Base-by-base conservation (phyloP, 139 green algal genomes). In the Chlorella sp. region DNA sequence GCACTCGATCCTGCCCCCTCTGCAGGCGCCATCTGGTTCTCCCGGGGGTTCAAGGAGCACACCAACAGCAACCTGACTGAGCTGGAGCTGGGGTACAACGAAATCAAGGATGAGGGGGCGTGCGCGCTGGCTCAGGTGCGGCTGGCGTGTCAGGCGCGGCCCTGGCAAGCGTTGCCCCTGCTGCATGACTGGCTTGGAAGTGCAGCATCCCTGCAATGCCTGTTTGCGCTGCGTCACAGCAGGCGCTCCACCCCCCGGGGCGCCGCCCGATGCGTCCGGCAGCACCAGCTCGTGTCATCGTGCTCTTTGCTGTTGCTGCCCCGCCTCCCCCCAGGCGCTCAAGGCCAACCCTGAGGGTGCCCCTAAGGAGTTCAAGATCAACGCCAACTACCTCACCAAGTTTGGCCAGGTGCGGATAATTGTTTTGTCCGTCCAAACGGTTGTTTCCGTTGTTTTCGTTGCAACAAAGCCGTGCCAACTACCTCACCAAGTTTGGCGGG, bases 61-160 rank as follows among this genome's bases (percentile, higher is more conserved):
- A 91, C 96, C 78, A 98, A 96, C 80, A 92, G 94, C 76, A 86
- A 90, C 67, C 88, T 99, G 62, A 74, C 41, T 21, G 95, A 98
- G 79, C 90, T 99, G 67, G 97, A 99, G 88, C 90, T 99, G 69
- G 97, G 97, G 0, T 99, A 99, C 91, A 99, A 99, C 79, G 96
- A 99, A 87, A 98, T 99, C 88, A 98, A 98, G 89, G 97, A 99
- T 88, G 96, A 99, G 60, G 97, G 97, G 16, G 97, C 97, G 26
- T 99, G 94, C 86, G 94, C 96, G 17, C 79, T 99, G 3, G 97
- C 97, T 26, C 92, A 98, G 92, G 96, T 96, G 62, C 28, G 86
- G 7, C 11, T 60, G 51, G 12, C 2, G 18, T 6, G 44, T 51
- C 44, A 51, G 44, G n/a, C n/a, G n/a, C n/a, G n/a, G n/a, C n/a